Conservation (phyloP, 176 grass and related monocot genomes). For the Guadua angustifolia region DNA sequence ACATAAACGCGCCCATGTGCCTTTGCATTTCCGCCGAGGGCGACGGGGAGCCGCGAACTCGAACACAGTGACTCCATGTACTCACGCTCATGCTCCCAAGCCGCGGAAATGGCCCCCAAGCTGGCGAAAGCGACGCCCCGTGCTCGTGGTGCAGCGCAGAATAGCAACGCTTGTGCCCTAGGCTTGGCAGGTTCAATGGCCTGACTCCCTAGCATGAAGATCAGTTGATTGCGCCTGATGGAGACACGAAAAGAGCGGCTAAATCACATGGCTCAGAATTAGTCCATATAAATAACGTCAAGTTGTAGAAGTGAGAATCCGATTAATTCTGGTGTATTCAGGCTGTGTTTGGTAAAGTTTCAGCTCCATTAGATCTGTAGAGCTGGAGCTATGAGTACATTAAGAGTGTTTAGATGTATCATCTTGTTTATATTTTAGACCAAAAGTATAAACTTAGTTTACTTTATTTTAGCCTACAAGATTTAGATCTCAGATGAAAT, state of each 20-base stretch:
- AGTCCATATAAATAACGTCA: no score
- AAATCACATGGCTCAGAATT: background rate
- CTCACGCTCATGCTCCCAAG: background rate
- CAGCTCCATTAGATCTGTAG: no score
- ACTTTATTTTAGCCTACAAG: no score
- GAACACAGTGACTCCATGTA: background rate
- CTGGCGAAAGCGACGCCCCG: conserved; percentile 53
- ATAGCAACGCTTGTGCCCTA: background rate
- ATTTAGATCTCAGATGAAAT: no score
- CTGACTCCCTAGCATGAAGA: background rate
- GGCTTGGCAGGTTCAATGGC: background rate
- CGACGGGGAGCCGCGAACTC: conserved; percentile 3
- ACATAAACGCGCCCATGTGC: conserved; percentile 37
- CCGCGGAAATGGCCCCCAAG: conserved; percentile 38
- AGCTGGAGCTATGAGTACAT: no score
- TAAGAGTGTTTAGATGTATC: no score
- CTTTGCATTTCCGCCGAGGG: background rate
- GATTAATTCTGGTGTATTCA: no score
- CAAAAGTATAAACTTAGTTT: no score
- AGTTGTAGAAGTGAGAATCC: no score
- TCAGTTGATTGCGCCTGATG: conserved; percentile 6
- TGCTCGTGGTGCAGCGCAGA: background rate
- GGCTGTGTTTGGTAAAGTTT: no score
- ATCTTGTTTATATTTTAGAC: no score
- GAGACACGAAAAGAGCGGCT: background rate